These are phyloP conservation scores for Puccinia brachypodii DNA, from an alignment of 1,284 basidiomycete species.

Conservation along the genomic window DNA sequence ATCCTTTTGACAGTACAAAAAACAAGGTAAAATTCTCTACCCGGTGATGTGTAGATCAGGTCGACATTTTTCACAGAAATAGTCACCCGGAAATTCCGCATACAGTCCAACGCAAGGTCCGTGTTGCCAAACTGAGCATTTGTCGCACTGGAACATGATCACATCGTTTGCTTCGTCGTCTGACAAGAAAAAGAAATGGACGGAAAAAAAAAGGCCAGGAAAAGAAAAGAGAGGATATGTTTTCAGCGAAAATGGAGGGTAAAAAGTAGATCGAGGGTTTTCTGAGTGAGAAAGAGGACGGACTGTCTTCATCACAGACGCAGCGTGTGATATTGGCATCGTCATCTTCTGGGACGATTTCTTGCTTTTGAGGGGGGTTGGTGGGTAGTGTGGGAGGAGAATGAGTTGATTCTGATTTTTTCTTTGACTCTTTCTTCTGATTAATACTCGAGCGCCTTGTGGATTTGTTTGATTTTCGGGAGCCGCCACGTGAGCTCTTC, in stretches of 20 bases:
- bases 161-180: conserved; percentile 67
- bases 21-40: conserved; percentile 30
- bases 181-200: conserved; percentile 56
- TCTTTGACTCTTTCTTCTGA: conserved; percentile 5
- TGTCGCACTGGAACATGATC: conserved; percentile 95
- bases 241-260: conserved; percentile 51
- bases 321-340: conserved; percentile 34
- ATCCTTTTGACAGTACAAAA: no score
- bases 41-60: conserved; percentile 72
- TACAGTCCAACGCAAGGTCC: conserved; percentile 93
- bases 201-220: conserved; percentile 40
- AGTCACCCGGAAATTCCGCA: conserved; percentile 62
- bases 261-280: conserved; percentile 1
- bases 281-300: neutral
- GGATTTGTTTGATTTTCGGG: conserved; percentile 12
- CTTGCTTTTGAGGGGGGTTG: neutral
- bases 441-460: conserved; percentile 9
- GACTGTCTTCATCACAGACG: conserved; percentile 38
- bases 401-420: neutral
- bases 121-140: conserved; percentile 97
- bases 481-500: neutral
- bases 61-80: conserved; percentile 90
- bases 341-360: conserved; percentile 5
- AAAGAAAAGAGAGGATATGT: no score
- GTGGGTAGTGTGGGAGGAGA: neutral